A percentile compares a stretch with the other conserved stretches of the same genome.
Conservation (phyloP, 768 basidiomycete species). For the Royoungia palumana region DNA sequence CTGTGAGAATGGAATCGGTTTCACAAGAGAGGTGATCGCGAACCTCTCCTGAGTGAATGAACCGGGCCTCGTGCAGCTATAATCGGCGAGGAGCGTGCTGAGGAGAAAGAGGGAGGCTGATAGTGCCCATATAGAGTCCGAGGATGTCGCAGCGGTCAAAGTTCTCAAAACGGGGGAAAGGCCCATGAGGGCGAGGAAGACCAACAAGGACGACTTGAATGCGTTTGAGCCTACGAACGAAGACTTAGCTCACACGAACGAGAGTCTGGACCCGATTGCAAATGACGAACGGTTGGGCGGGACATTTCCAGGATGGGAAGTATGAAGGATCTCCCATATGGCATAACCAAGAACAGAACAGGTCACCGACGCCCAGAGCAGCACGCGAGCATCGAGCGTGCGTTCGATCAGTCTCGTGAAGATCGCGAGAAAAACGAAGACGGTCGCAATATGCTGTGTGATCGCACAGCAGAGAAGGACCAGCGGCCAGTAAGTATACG, state of each 20-base stretch:
- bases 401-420: conserved; percentile 70
- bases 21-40: conserved; percentile 22
- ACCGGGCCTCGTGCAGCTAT: conserved; percentile 48
- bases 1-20: conserved; percentile 21
- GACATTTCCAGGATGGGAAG: conserved; percentile 29
- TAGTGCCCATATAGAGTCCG: conserved; percentile 95
- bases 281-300: conserved; percentile 26
- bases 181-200: conserved; percentile 85
- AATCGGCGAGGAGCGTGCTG: conserved; percentile 82
- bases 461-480: conserved; percentile 70
- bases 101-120: conserved; percentile 81
- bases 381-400: conserved; percentile 61
- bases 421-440: conserved; percentile 77
- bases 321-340: conserved; percentile 56
- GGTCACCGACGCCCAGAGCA: conserved; percentile 61
- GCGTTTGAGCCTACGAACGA: conserved; percentile 56
- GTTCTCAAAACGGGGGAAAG: conserved; percentile 90
- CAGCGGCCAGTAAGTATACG: conserved; percentile 73
- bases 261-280: not conserved
- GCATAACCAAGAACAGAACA: conserved; percentile 61
- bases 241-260: conserved; percentile 5
- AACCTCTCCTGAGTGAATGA: conserved; percentile 60
- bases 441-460: conserved; percentile 79
- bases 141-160: conserved; percentile 90
- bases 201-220: conserved; percentile 78